Conservation (phyloP, 805 yeast species). For the Yamadazyma ubonensis region DNA sequence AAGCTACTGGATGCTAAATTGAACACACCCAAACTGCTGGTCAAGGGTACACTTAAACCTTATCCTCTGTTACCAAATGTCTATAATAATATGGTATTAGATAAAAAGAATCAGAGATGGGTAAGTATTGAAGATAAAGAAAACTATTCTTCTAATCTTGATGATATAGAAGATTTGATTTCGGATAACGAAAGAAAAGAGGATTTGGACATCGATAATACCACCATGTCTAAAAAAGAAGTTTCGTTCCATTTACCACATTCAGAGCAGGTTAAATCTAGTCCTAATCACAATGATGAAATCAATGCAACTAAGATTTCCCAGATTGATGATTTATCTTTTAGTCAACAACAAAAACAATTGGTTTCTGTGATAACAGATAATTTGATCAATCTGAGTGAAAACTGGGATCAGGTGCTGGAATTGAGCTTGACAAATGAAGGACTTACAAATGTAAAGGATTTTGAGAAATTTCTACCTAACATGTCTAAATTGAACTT, state of each 20-base stretch:
- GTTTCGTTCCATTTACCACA: conserved; percentile 44
- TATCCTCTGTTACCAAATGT: conserved; percentile 30
- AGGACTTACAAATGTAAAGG: conserved; percentile 41
- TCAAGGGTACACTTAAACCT: conserved; percentile 38
- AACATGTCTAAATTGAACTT: conserved; percentile 39
- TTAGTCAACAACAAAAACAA: conserved; percentile 44
- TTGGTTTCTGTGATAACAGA: conserved; percentile 49
- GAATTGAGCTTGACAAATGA: conserved; percentile 35
- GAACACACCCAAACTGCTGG: conserved; percentile 15
- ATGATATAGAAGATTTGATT: conserved; percentile 37
- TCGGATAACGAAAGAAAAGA: conserved; percentile 6
- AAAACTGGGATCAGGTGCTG: conserved; percentile 43
- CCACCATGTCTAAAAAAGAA: conserved; percentile 25
- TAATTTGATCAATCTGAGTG: conserved; percentile 33
- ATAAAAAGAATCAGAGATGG: conserved; percentile 32
- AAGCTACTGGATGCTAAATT: conserved; percentile 18
- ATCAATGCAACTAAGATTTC: conserved; percentile 39
- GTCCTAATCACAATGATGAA: conserved; percentile 20
- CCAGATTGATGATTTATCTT: conserved; percentile 44
- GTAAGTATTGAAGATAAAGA: conserved; percentile 19
- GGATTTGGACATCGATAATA: conserved; percentile 7
- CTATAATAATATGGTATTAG: conserved; percentile 36
- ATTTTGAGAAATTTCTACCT: conserved; percentile 46
- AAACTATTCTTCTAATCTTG: conserved; percentile 27
- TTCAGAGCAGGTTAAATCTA: conserved; percentile 13